Evolutionary conservation across 192 early-diverging fungal species (phyloP), one percentile per base, ranked within the genome.

Genomic region (Backusella parvicylindrica): DNA sequence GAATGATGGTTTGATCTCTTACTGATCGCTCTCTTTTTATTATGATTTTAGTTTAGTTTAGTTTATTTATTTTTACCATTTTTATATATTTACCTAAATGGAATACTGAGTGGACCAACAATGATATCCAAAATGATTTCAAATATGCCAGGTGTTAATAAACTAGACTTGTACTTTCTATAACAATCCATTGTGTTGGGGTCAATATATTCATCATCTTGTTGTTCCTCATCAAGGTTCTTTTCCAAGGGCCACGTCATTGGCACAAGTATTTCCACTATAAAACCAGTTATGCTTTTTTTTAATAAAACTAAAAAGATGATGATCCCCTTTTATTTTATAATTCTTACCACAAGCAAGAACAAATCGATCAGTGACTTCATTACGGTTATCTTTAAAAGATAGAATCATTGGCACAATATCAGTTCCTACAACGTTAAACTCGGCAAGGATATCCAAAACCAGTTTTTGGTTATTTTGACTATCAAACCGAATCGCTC

Each of bases 231-330:
- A 60, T 28, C 87, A 60, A 94, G 80, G 49, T 87, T 83, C 28
- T 84, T 79, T 56, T 88, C 85, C 49, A 95, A 81, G 66, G 92
- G 91, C 96, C 95, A 96, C 0, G 96, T 98, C 85, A 97, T 83
- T 0, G 95, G 93, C 33, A 96, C 94, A 43, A 98, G 84, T 36
- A 98, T 72, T 77, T 98, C 94, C 11, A 95, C 91, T 89, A 81
- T 78, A 69, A 71, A 2, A 36, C 2, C 35, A 30, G 13, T 28
- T 6, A 72, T 12, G 30, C 35, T 5, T n/a, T 64, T 21, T 18
- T 26, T 66, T 35, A 8, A 8, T 4, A 32, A n/a, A 40, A 1
- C 35, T 67, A 16, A 18, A 18, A 18, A 56, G 11, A 9, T 50
- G 31, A 2, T 6, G 5, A 35, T 41, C 0, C 8, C 21, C 21